Evolutionary conservation across 148 eudicot species (phyloP).

Genomic region (Linanthus parryae): DNA sequence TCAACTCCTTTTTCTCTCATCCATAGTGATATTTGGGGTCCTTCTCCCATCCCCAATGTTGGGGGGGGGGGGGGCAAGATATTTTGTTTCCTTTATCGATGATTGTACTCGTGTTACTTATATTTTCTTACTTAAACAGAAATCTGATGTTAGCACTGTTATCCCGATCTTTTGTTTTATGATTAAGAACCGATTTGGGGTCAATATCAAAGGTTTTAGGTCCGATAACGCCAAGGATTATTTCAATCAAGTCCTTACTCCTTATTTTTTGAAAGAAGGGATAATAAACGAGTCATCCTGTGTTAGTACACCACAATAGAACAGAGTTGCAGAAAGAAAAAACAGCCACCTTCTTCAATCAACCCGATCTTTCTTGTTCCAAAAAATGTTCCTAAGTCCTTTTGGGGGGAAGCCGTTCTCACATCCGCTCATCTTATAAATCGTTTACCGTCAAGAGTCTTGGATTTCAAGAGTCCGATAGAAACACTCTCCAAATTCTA

Average conservation of each 20-base stretch:
- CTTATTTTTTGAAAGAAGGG: background rate
- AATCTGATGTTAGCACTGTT: background rate
- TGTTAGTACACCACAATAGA: slow-evolving; percentile 1
- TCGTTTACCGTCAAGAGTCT: background rate
- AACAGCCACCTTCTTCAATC: background rate
- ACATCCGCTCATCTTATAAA: background rate
- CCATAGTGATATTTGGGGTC: slow-evolving; percentile 1
- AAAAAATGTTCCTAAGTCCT: background rate
- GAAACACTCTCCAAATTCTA: background rate
- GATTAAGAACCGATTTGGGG: background rate
- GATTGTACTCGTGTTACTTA: background rate
- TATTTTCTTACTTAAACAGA: background rate
- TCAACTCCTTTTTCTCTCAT: background rate
- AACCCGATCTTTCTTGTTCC: background rate
- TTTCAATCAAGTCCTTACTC: background rate
- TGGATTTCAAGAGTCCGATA: background rate
- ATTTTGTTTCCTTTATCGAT: slow-evolving; percentile 1
- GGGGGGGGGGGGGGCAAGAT: background rate
- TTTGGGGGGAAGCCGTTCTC: slow-evolving; percentile 1
- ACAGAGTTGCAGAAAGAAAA: slow-evolving; percentile 1
- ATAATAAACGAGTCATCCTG: background rate
- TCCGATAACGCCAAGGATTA: slow-evolving; percentile 2
- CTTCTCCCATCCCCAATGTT: background rate
- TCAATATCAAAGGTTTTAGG: background rate
- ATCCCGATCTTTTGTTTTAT: background rate